Percentiles rank a stretch among this genome's conserved stretches.
Conservation (phyloP, 75 land plant genomes). For the Selaginella moellendorffii region DNA sequence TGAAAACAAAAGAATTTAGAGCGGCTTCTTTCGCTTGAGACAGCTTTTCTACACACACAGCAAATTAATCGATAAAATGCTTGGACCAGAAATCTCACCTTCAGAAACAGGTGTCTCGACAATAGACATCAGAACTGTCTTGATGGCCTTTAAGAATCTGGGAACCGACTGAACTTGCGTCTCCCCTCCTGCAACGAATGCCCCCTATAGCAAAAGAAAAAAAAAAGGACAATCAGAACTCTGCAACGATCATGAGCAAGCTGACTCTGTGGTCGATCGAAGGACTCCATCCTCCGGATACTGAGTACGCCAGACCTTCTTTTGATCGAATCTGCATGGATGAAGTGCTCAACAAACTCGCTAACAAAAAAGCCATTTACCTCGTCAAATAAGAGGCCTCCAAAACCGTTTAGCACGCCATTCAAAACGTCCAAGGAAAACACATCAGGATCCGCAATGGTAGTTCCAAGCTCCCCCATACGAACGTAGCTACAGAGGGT, state of each 20-base stretch:
- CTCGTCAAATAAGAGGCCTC: slow-evolving; percentile 25
- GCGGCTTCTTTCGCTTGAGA: slow-evolving; percentile 23
- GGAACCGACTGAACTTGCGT: slow-evolving; percentile 14
- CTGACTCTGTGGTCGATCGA: slow-evolving; percentile 21
- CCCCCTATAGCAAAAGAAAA: too few relatives aligned
- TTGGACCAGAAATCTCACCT: slow-evolving; percentile 12
- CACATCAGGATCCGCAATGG: slow-evolving; percentile 19
- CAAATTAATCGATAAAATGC: neutral
- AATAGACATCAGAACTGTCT: slow-evolving; percentile 11
- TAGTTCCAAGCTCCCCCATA: slow-evolving; percentile 26
- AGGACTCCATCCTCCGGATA: slow-evolving; percentile 25
- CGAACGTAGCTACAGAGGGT: slow-evolving; percentile 25
- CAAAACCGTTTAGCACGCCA: slow-evolving; percentile 24
- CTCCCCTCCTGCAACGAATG: slow-evolving; percentile 19
- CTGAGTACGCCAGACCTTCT: slow-evolving; percentile 26
- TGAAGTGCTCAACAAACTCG: neutral
- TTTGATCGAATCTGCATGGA: slow-evolving; percentile 17
- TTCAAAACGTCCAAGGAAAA: slow-evolving; percentile 23
- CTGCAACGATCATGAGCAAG: too few relatives aligned
- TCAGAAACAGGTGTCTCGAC: slow-evolving; percentile 2
- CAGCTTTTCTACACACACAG: slow-evolving; percentile 4
- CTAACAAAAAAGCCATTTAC: neutral
- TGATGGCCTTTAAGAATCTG: slow-evolving; percentile 12
- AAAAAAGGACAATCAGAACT: too few relatives aligned
- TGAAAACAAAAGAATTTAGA: slow-evolving; percentile 23